Evolutionary conservation across 306 rosid genomes (phyloP).

Genomic region (Luffa aegyptiaca): DNA sequence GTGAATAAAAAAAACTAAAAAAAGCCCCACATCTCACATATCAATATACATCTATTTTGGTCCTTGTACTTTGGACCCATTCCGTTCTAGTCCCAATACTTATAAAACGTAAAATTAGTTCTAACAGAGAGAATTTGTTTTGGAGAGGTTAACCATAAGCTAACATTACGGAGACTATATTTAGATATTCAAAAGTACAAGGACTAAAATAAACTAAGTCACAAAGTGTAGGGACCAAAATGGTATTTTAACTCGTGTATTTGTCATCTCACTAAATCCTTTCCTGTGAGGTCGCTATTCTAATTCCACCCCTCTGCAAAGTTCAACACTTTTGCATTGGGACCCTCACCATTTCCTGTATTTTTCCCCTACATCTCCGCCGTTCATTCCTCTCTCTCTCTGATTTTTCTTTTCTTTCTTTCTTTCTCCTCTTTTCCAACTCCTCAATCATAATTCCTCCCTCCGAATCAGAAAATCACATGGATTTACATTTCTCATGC

Average conservation of each 20-base stretch:
- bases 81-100: too few species aligned
- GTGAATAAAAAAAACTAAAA: neutral
- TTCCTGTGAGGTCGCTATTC: neutral
- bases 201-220: too few species aligned
- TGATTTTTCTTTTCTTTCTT: neutral
- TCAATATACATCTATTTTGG: neutral
- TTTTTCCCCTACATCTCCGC: conserved; percentile 24
- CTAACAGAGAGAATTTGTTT: too few species aligned
- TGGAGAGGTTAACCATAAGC: too few species aligned
- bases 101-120: too few species aligned
- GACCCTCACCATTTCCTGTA: conserved; percentile 13
- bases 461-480: neutral
- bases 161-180: too few species aligned
- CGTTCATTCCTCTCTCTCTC: conserved; percentile 13
- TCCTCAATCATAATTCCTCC: conserved; percentile 1
- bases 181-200: too few species aligned
- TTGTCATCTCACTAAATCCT: neutral
- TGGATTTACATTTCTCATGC: neutral
- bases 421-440: neutral
- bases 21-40: conserved; percentile 10
- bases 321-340: neutral
- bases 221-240: too few species aligned
- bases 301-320: neutral
- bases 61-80: too few species aligned
- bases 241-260: too few species aligned